Conservation (phyloP, 2,329 filamentous ascomycete genomes). For the Septoria linicola region DNA sequence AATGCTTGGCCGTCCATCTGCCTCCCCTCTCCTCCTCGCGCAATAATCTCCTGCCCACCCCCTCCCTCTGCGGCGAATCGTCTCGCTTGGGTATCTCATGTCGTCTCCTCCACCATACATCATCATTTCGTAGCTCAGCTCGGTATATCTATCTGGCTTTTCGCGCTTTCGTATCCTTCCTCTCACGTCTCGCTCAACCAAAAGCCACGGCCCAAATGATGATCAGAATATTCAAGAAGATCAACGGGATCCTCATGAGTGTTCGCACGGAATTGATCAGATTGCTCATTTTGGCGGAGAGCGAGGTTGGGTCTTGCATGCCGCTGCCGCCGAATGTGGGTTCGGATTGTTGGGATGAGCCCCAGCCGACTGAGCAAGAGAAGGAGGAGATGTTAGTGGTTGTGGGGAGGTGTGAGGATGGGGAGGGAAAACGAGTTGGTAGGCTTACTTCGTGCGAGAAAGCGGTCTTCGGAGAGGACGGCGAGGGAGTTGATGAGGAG, state of each 20-base stretch:
- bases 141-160: too few relatives aligned
- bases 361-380: slow-evolving; percentile 80
- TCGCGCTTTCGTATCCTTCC: background rate
- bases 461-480: slow-evolving; percentile 90
- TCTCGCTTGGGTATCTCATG: background rate
- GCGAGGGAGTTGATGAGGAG: slow-evolving; percentile 93
- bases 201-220: slow-evolving; percentile 59
- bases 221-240: slow-evolving; percentile 77
- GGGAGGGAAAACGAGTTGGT: background rate
- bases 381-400: slow-evolving; percentile 13
- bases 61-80: background rate
- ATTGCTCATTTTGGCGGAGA: slow-evolving; percentile 85
- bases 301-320: slow-evolving; percentile 67
- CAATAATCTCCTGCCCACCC: too few relatives aligned
- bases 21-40: background rate
- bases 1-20: background rate
- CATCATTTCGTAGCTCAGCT: background rate
- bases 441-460: slow-evolving; percentile 72
- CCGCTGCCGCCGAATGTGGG: slow-evolving; percentile 77
- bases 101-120: background rate
- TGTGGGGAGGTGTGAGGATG: background rate
- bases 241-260: slow-evolving; percentile 87
- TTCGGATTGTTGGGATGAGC: slow-evolving; percentile 58
- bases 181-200: slow-evolving; percentile 28
- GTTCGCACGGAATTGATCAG: slow-evolving; percentile 87